Evolutionary conservation across 2,329 filamentous ascomycete genomes (phyloP), one percentile per base, ranked within the genome.

Genomic region (Colletotrichum aenigma): DNA sequence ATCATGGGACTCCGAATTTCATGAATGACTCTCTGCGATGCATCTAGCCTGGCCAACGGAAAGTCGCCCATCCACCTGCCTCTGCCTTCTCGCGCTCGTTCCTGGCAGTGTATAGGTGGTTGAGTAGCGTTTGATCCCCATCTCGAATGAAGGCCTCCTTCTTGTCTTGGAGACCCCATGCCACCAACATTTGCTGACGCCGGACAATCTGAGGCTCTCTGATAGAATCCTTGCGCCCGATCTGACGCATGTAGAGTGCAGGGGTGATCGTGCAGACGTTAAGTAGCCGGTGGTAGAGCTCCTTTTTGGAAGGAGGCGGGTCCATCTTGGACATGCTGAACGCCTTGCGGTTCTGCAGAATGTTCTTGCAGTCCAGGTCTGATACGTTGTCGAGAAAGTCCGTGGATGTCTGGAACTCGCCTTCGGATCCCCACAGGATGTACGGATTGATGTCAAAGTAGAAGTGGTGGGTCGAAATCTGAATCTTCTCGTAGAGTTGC

Each of bases 161-260:
- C 79, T 82, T 81, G 70, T 85, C 83, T 26, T 81, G 78, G 4
- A 78, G n/a, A 1, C 83, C 83, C 83, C 83, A 87, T 6, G 83
- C 85, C 16, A 87, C 84, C 18, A 86, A 77, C 75, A 85, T 79
- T 70, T 82, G 81, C 76, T 87, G 85, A 76, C 82, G 84, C 30
- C 82, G 80, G n/a, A 86, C 80, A 10, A 84, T 73, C 10, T 76
- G 78, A 1, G 84, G 82, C 65, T 83, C 81, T 72, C 82, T 81
- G 71, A 85, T 81, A 4, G 79, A 77, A 71, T 84, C 80, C 12
- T 80, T 80, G 71, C 81, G 82, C 12, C 84, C 83, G 15, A 85
- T 81, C 70, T 83, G 81, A 12, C 82, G 81, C 79, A 86, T 83
- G 75, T 82, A 82, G 16, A 87, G 78, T 13, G 83, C 83, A 4